Base-by-base conservation (phyloP, 164 flowering plant genomes). In the Kalanchoe fedtschenkoi region DNA sequence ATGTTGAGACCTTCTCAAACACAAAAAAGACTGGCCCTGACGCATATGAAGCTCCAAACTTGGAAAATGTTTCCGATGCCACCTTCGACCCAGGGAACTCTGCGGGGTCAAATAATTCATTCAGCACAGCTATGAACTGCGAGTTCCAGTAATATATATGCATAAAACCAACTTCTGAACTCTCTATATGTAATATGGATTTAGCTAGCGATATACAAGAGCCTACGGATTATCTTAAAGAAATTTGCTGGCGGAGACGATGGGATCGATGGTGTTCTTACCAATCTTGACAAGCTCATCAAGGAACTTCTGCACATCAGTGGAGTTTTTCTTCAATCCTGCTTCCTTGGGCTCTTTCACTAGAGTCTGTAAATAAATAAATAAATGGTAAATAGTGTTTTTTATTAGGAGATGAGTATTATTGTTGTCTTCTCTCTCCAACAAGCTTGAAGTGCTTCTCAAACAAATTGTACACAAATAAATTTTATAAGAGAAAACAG, bases 71-170 rank as follows among this genome's bases (percentile, higher is more conserved):
- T 73, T 87, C 97, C 28, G 66, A 38, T 11, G 75, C 97, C 33
- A 61, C 61, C 42, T 86, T 87, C 7, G 92, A 80, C 67, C 97
- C 97, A 0, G 97, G 97, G 62, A 86, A 86, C 6, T 83, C 97
- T 90, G 69, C 37, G 37, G n/a, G n/a, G n/a, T n/a, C 44, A 62
- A 53, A 1, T 9, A 8, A 58, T n/a, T 3, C 32, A 32, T 16
- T 58, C 1, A 58, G 28, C 32, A 57, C 10, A 14, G 22, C 1
- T 13, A 10, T n/a, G n/a, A n/a, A n/a, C n/a, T n/a, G n/a, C n/a
- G n/a, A n/a, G n/a, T n/a, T n/a, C n/a, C n/a, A n/a, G n/a, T n/a
- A n/a, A n/a, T n/a, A n/a, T n/a, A n/a, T n/a, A n/a, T n/a, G n/a
- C n/a, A n/a, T n/a, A n/a, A n/a, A n/a, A n/a, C n/a, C n/a, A n/a